Evolutionary conservation across 495 filamentous ascomycete species (phyloP), one percentile per base, ranked within the genome.

Genomic region (Tuber aestivum): DNA sequence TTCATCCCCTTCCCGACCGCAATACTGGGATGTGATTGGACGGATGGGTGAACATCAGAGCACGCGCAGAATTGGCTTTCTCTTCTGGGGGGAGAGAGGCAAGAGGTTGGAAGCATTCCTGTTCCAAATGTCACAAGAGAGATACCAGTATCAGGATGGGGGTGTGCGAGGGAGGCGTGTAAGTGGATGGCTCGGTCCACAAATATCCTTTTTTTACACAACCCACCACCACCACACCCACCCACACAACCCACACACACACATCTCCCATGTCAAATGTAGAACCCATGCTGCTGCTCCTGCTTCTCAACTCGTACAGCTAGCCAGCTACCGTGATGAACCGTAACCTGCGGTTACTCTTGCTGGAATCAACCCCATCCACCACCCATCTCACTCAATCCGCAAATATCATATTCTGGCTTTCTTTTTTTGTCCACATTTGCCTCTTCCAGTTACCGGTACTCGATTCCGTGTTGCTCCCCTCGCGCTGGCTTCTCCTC

Each of bases 101-200:
- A 27, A 61, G 10, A 27, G 50, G n/a, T 61, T 50, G 5, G 45
- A 50, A n/a, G 45, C 20, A 50, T 50, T 50, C 45, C 10, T 56
- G 23, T 27, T 61, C 50, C 50, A 61, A 61, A 27, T 27, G 50
- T 61, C n/a, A 27, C 50, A 27, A 61, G 50, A 61, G 50, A 61
- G 8, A 32, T 14, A 10, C 12, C 0, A 1, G 41, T 0, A 16
- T 4, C 12, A 7, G 7, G 38, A 18, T 32, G 56, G 35, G 56
- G 56, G 56, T 65, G 56, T 65, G 56, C n/a, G 71, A 56, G 45
- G 71, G 42, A 35, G 38, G 50, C 3, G 23, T 73, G 72, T 74
- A 73, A 77, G 78, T 79, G 78, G 78, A 79, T 79, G 72, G 77
- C 79, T 79, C 78, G 76, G 78, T 79, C 78, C 76, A 79, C 56